Base-by-base conservation (phyloP, 768 basidiomycete genomes). In the Lanmaoa rubissima region DNA sequence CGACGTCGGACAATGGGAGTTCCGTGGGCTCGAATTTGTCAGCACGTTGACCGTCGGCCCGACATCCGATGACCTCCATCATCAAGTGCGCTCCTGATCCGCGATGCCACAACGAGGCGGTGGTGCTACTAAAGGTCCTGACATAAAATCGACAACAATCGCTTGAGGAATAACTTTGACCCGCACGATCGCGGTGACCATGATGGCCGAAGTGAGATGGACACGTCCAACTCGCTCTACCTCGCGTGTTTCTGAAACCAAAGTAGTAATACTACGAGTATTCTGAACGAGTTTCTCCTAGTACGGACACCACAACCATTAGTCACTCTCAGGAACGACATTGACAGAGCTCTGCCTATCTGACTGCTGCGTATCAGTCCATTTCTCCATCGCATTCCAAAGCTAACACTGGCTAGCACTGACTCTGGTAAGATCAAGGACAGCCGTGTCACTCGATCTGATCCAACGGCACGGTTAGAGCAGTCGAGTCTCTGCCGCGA, bases 61-160 rank as follows among this genome's bases (percentile, higher is more conserved):
- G 28, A 31, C 28, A 7, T 6, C 7, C 1, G 28, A 31, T 31
- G 28, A 1, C 28, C 28, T 31, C 7, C 59, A 28, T 24, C 21
- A 24, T 24, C 21, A 60, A 12, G 34, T 35, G 26, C 21, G 48
- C 38, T 41, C 26, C 17, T 31, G 31, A 34, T 34, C 14, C 32
- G 43, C 49, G 45, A 54, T 46, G 59, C n/a, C n/a, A n/a, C 53
- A 54, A 57, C 55, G 58, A 63, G 67, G 66, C 67, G 31, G 54
- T 56, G 54, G 57, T 53, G 45, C 43, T 8, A 31, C 7, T 24
- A 35, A 36, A n/a, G 4, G 41, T 26, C 36, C 16, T 42, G 48
- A 58, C 48, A 41, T 45, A 39, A 46, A 57, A 14, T 13, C 4
- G 34, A 24, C 24, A 36, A 46, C 40, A 34, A 46, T 53, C 53